phyloP scores from a whole-genome alignment of 306 rosid genomes.

The Pyrus pyrifolia region DNA sequence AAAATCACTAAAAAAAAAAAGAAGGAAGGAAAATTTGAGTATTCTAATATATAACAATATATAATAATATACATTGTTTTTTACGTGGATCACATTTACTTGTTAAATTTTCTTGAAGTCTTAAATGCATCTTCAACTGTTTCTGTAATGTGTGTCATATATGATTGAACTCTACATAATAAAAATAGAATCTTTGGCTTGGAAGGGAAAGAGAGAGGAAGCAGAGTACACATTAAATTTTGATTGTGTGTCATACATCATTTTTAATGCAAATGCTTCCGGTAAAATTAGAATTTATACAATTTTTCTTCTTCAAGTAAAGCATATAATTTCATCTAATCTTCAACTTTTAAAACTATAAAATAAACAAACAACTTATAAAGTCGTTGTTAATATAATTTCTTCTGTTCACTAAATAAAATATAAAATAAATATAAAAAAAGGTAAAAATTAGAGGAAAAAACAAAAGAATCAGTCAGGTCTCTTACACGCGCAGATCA shows the following conservation, averaged over 20 bases:
- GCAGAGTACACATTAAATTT: no score
- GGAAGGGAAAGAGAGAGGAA: neutral
- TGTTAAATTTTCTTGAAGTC: no score
- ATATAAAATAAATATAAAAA: neutral
- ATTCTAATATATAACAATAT: no score
- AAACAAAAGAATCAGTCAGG: constrained; percentile 33
- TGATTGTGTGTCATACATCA: no score
- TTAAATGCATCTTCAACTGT: no score
- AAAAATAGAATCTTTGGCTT: neutral
- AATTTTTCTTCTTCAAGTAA: neutral
- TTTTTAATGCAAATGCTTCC: constrained; percentile 1
- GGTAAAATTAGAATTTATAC: constrained; percentile 4
- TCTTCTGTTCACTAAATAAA: constrained; percentile 18
- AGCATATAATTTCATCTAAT: neutral
- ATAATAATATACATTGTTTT: no score
- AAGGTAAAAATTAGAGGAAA: neutral
- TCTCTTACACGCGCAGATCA: constrained; percentile 65
- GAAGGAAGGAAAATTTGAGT: neutral
- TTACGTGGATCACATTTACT: neutral
- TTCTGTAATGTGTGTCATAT: neutral
- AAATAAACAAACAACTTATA: neutral
- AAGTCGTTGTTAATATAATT: constrained; percentile 6
- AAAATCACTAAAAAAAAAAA: neutral
- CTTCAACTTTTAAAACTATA: neutral
- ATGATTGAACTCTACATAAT: neutral